Evolutionary conservation across 2,329 filamentous ascomycete genomes (phyloP).

Genomic region (Pezizomycotina sp.): DNA sequence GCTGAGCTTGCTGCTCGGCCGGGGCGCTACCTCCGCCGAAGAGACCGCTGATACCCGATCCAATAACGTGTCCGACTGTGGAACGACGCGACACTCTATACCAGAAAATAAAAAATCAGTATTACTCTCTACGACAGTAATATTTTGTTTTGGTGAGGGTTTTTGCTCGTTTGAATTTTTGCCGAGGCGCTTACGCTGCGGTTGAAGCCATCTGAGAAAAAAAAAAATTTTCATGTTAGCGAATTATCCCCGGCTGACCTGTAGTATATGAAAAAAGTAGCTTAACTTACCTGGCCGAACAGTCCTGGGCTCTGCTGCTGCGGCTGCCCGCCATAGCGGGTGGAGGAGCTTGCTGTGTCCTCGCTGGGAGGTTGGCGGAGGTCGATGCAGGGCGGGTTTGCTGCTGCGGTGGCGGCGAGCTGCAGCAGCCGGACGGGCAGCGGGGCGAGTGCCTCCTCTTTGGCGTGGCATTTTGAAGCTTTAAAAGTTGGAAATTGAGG

Average conservation of each 20-base stretch:
- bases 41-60: constrained; percentile 41
- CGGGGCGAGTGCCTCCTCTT: constrained; percentile 54
- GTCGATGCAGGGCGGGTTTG: constrained; percentile 38
- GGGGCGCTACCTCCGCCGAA: constrained; percentile 60
- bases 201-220: constrained; percentile 70
- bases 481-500: constrained; percentile 18
- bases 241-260: constrained; percentile 7
- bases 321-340: constrained; percentile 29
- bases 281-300: constrained; percentile 44
- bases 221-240: constrained; percentile 6
- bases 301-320: constrained; percentile 55
- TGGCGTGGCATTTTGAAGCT: constrained; percentile 64
- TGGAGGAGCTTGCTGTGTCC: constrained; percentile 37
- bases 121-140: constrained; percentile 7
- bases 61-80: constrained; percentile 85
- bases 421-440: constrained; percentile 40
- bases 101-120: constrained; percentile 24
- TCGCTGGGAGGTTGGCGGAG: constrained; percentile 32
- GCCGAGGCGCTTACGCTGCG: constrained; percentile 59
- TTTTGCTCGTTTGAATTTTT: neutral
- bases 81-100: constrained; percentile 80
- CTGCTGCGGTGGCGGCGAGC: constrained; percentile 37
- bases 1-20: too few species aligned
- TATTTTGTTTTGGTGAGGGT: constrained; percentile 2
- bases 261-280: neutral